A percentile compares a stretch with the other conserved stretches of the same genome.
phyloP scores from a whole-genome alignment of 345 rosid genomes.

The Luvunga scandens region DNA sequence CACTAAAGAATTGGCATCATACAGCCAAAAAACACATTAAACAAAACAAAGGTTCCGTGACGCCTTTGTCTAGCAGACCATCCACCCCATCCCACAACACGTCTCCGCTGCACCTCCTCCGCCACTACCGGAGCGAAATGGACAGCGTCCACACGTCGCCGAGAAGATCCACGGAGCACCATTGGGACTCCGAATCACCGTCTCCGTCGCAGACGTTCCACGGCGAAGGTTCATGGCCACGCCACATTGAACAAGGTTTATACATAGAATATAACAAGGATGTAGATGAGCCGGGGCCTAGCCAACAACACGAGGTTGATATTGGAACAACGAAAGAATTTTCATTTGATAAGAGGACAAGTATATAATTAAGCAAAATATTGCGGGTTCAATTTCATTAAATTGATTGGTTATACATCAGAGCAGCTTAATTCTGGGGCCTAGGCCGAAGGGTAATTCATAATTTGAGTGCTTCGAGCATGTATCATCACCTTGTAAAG shows the following conservation, averaged over 20 bases:
- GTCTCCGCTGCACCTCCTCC: slow-evolving; percentile 68
- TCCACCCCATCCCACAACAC: slow-evolving; percentile 53
- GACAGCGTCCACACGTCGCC: slow-evolving; percentile 42
- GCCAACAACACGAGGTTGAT: slow-evolving; percentile 34
- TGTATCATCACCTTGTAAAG: background rate
- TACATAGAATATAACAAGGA: background rate
- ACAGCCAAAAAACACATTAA: slow-evolving; percentile 64
- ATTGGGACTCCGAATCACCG: slow-evolving; percentile 31
- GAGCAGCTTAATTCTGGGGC: background rate
- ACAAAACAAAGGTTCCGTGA: slow-evolving; percentile 45
- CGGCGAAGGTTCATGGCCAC: slow-evolving; percentile 31
- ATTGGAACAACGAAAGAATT: slow-evolving; percentile 26
- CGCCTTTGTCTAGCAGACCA: slow-evolving; percentile 64
- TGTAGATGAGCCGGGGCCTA: background rate
- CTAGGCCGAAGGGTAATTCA: background rate
- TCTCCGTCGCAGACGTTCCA: slow-evolving; percentile 21
- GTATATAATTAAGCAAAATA: background rate
- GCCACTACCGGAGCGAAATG: slow-evolving; percentile 27
- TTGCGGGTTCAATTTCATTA: background rate
- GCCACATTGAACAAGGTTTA: background rate
- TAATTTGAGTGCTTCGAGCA: background rate
- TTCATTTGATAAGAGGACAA: slow-evolving; percentile 31
- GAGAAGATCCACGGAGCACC: slow-evolving; percentile 19
- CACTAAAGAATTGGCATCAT: slow-evolving; percentile 74
- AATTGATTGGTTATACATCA: background rate